Base-by-base conservation (phyloP, 106 monocot species). In the Gastrodia elata region DNA sequence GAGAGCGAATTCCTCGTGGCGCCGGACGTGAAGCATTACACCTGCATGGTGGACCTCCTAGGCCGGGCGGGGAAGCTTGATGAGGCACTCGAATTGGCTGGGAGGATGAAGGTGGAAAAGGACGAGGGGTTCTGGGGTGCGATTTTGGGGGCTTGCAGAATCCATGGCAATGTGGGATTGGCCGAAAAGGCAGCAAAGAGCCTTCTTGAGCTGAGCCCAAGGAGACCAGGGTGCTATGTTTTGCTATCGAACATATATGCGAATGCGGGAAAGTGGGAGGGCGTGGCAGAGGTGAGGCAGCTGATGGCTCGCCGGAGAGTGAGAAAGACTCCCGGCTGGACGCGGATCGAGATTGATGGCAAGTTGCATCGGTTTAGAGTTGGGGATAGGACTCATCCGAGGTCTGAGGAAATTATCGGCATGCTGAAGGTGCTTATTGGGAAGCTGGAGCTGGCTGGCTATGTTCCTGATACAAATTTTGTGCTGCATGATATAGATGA, bases 401-500 rank as follows among this genome's bases (percentile, higher is more conserved):
- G 71, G 35, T 77, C 75, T 0, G 68, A 78, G 68, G 80, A 87
- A 68, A 83, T 87, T 0, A 75, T 81, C 70, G 77, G 78, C 36
- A 77, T 64, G 75, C 64, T 87, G 68, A 78, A 70, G 56, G 48
- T 49, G 2, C 28, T 87, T 34, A 73, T 71, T 48, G 78, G 64
- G 38, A 81, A 76, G 70, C 77, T 87, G 73, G 83, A 83, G 76
- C 15, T 68, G 13, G 86, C 80, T 3, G 80, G 86, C 3, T 86
- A 86, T 42, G 68, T 86, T 68, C 86, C 86, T 28, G 77, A 86
- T 67, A 87, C 86, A 22, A 78, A 83, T 48, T 87, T 83, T 78
- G 86, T 87, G 18, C 83, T 83, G 40, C 86, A 87, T 83, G 86
- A 87, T 64, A 72, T 87, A n/a, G 86, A 87, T 65, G 86, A 87